These are phyloP conservation scores for Circinella minor DNA, from an alignment of 371 early-diverging fungal genomes.

Conservation along the genomic window DNA sequence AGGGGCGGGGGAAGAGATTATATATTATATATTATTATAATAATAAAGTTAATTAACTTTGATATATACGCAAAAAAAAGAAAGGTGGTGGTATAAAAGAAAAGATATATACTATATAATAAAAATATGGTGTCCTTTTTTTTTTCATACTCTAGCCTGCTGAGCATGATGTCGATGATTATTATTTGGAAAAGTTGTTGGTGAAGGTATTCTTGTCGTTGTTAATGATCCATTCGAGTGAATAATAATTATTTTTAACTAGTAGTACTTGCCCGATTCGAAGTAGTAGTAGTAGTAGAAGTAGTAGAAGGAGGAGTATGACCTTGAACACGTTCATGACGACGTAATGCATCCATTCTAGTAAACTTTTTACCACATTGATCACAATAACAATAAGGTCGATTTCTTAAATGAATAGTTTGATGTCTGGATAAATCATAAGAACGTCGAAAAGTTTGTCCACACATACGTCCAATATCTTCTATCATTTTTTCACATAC, in stretches of 20 bases:
- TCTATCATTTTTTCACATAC: constrained; percentile 41
- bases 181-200: not conserved
- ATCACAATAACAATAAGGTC: constrained; percentile 47
- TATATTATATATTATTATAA: too few species aligned
- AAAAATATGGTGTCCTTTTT: too few species aligned
- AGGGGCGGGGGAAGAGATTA: too few species aligned
- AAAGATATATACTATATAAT: too few species aligned
- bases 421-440: constrained; percentile 54
- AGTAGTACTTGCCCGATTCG: too few species aligned
- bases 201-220: too few species aligned
- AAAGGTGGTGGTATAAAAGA: too few species aligned
- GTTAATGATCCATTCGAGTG: too few species aligned
- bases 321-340: constrained; percentile 53
- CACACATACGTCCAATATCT: constrained; percentile 30
- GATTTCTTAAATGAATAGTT: constrained; percentile 48
- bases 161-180: constrained; percentile 5
- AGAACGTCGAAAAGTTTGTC: constrained; percentile 48
- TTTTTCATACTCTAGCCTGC: constrained; percentile 13
- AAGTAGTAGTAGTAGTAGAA: not conserved
- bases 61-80: too few species aligned
- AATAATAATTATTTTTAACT: too few species aligned
- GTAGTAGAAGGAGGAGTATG: constrained; percentile 21
- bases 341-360: constrained; percentile 52
- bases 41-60: too few species aligned
- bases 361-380: constrained; percentile 54